These are phyloP conservation scores for Metschnikowia bowlesiae DNA, from an alignment of 805 yeast genomes.

Conservation along the genomic window DNA sequence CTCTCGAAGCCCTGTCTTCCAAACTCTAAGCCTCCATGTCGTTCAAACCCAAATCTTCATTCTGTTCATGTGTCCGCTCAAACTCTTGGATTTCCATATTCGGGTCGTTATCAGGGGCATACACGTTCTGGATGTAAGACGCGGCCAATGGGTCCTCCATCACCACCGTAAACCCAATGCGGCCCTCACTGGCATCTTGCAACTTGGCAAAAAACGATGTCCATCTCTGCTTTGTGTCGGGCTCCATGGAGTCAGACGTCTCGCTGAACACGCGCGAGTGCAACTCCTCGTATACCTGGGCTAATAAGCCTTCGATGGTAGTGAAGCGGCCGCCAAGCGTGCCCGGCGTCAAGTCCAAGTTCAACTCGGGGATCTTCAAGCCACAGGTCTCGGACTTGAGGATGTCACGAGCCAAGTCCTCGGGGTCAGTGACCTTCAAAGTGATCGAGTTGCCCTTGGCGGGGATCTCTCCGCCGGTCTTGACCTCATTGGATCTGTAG, in stretches of 20 bases:
- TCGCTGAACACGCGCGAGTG: constrained; percentile 78
- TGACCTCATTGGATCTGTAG: constrained; percentile 93
- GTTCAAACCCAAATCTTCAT: constrained; percentile 83
- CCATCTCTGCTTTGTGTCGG: constrained; percentile 78
- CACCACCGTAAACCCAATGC: constrained; percentile 71
- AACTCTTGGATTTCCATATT: constrained; percentile 88
- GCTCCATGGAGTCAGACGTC: constrained; percentile 89
- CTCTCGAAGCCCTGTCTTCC: no score
- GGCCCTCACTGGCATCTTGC: constrained; percentile 77
- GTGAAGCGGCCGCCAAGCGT: constrained; percentile 98
- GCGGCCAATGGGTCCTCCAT: constrained; percentile 96
- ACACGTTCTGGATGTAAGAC: constrained; percentile 94
- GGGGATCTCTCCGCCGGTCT: constrained; percentile 97
- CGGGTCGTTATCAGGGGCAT: constrained; percentile 98
- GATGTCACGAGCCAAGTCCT: constrained; percentile 91
- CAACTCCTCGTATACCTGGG: constrained; percentile 86
- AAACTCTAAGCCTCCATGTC: constrained; percentile 38
- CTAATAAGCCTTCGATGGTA: constrained; percentile 87
- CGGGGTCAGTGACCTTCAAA: constrained; percentile 77
- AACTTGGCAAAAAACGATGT: constrained; percentile 65
- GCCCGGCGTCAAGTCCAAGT: constrained; percentile 89
- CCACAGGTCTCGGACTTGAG: constrained; percentile 93
- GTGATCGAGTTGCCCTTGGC: constrained; percentile 72
- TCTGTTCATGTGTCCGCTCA: constrained; percentile 83
- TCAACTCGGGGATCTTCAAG: constrained; percentile 77